Conservation (phyloP, 345 rosid species). For the Triadica sebifera region DNA sequence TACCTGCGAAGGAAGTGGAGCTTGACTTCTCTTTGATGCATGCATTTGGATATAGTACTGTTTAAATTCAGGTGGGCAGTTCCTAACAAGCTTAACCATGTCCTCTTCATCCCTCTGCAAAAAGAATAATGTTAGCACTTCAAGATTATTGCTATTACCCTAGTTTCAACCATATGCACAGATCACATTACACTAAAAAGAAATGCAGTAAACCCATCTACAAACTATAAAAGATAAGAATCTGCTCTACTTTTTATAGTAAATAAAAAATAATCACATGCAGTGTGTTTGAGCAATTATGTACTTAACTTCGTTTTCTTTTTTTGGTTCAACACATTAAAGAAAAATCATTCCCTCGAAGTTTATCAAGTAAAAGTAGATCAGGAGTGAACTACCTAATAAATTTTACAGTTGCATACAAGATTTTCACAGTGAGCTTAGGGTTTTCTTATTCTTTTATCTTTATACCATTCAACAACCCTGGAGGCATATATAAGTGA, state of each 20-base stretch:
- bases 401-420: not conserved
- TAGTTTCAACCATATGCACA: constrained; percentile 10
- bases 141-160: not conserved
- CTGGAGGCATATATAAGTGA: not conserved
- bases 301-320: not conserved
- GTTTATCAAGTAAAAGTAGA: not conserved
- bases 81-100: constrained; percentile 70
- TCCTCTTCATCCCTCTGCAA: constrained; percentile 89
- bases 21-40: constrained; percentile 89
- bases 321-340: not conserved
- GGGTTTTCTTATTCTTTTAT: not conserved
- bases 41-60: constrained; percentile 94
- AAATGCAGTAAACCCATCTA: not conserved
- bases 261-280: not conserved
- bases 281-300: not conserved
- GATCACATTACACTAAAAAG: not conserved
- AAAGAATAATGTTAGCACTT: constrained; percentile 11
- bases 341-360: not conserved
- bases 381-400: not conserved
- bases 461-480: not conserved
- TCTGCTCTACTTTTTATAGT: too few relatives aligned
- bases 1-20: constrained; percentile 89
- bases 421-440: too few relatives aligned
- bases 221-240: too few relatives aligned
- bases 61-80: constrained; percentile 72